These are phyloP conservation scores for Phytophthora vignae DNA, from an alignment of 352 stramenopile species.

Conservation along the genomic window DNA sequence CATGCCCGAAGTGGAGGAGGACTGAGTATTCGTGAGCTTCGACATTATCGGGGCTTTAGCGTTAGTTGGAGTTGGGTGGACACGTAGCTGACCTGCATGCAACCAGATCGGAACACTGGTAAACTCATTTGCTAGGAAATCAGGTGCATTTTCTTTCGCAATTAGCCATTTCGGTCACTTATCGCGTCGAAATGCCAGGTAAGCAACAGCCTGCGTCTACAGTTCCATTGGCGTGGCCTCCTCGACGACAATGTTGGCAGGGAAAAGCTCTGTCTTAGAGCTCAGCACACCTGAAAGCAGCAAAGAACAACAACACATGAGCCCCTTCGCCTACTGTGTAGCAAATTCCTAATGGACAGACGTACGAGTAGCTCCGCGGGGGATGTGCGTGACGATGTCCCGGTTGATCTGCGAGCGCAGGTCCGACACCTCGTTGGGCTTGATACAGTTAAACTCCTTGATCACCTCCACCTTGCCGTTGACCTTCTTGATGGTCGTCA, in stretches of 20 bases:
- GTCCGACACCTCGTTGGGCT: constrained; percentile 92
- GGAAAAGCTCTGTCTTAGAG: constrained; percentile 80
- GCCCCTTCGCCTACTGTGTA: too few species aligned
- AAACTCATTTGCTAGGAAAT: constrained; percentile 25
- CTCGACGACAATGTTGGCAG: constrained; percentile 67
- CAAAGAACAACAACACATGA: constrained; percentile 3
- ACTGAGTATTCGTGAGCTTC: constrained; percentile 16
- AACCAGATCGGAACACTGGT: constrained; percentile 8
- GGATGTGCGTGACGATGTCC: constrained; percentile 84
- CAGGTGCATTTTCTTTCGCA: constrained; percentile 41
- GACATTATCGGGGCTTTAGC: background rate
- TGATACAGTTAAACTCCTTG: constrained; percentile 94
- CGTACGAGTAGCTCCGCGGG: constrained; percentile 82
- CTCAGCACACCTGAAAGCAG: constrained; percentile 63
- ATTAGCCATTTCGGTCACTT: constrained; percentile 26
- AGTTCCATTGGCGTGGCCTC: constrained; percentile 83
- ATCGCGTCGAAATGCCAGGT: constrained; percentile 21
- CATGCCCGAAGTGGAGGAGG: constrained; percentile 24
- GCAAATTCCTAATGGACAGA: too few species aligned
- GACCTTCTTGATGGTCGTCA: constrained; percentile 95
- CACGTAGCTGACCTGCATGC: constrained; percentile 3
- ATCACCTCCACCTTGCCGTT: constrained; percentile 85
- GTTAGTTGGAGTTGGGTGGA: constrained; percentile 12
- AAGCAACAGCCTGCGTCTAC: constrained; percentile 47
- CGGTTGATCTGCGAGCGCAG: constrained; percentile 90